phyloP scores from a whole-genome alignment of 768 basidiomycete genomes.

The Heimioporus sp. region DNA sequence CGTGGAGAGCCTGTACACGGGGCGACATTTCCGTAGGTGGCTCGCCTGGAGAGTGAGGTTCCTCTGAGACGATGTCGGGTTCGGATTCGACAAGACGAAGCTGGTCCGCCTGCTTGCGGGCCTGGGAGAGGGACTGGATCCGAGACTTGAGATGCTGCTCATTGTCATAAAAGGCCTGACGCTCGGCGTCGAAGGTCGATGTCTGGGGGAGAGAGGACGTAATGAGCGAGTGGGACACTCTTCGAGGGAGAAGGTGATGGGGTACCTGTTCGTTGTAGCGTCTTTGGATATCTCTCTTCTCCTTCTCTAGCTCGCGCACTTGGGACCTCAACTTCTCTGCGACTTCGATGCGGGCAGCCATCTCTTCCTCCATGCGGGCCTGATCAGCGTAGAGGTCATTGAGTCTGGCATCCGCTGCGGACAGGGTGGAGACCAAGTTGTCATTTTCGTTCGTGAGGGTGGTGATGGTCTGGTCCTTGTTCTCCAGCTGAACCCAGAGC shows the following conservation, averaged over 20 bases:
- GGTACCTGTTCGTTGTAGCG: conserved; percentile 86
- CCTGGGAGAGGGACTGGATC: conserved; percentile 74
- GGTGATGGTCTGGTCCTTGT: conserved; percentile 70
- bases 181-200: conserved; percentile 87
- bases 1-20: conserved; percentile 43
- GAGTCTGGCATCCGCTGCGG: conserved; percentile 68
- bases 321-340: conserved; percentile 78
- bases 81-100: conserved; percentile 36
- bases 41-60: conserved; percentile 28
- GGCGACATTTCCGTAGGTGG: conserved; percentile 19
- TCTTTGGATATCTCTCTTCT: conserved; percentile 78
- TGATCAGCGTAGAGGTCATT: conserved; percentile 82
- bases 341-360: conserved; percentile 80
- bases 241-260: conserved; percentile 10
- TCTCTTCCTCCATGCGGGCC: conserved; percentile 74
- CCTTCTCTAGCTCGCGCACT: conserved; percentile 83
- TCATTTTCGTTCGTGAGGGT: conserved; percentile 63
- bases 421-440: conserved; percentile 60
- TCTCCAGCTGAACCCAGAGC: conserved; percentile 76
- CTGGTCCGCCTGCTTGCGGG: conserved; percentile 53
- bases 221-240: conserved; percentile 11
- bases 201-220: conserved; percentile 44
- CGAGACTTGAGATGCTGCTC: conserved; percentile 92
- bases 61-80: conserved; percentile 40
- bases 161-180: conserved; percentile 90